Percentiles rank a stretch among this genome's conserved stretches.
phyloP scores from a whole-genome alignment of 495 filamentous ascomycete species.

The Baudoinia panamericana region DNA sequence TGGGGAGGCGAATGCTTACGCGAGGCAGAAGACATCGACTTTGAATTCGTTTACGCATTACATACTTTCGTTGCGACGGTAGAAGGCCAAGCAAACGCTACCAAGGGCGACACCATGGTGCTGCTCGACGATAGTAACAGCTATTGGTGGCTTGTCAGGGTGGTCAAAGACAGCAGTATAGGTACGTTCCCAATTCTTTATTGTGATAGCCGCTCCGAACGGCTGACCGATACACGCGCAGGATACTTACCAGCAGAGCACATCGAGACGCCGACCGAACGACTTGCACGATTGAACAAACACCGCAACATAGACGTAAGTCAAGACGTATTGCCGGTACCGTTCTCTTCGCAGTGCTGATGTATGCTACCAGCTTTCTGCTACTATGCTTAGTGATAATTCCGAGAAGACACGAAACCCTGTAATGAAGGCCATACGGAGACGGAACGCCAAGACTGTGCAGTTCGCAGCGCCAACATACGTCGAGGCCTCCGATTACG shows the following conservation, averaged over 20 bases:
- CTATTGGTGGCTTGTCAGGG: slow-evolving; percentile 98
- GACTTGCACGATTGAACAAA: slow-evolving; percentile 88
- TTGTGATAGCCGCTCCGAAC: too few relatives aligned
- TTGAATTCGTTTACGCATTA: slow-evolving; percentile 96
- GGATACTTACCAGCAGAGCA: slow-evolving; percentile 96
- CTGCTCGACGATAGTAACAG: slow-evolving; percentile 98
- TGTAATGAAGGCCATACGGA: slow-evolving; percentile 76
- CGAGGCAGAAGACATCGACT: slow-evolving; percentile 92
- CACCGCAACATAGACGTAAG: slow-evolving; percentile 94
- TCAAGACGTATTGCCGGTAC: slow-evolving; percentile 6
- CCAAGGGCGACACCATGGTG: slow-evolving; percentile 99
- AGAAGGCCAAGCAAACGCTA: slow-evolving; percentile 95
- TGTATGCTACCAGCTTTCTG: slow-evolving; percentile 54
- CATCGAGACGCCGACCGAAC: slow-evolving; percentile 95
- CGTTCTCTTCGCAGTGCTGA: slow-evolving; percentile 7
- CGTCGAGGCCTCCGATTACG: slow-evolving; percentile 78
- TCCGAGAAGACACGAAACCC: slow-evolving; percentile 79
- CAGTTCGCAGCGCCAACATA: slow-evolving; percentile 78
- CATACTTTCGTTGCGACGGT: slow-evolving; percentile 97
- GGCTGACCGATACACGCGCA: too few relatives aligned
- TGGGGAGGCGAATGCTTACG: slow-evolving; percentile 72
- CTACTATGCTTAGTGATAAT: slow-evolving; percentile 87
- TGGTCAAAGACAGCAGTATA: slow-evolving; percentile 95
- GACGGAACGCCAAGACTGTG: slow-evolving; percentile 79
- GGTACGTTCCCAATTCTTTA: slow-evolving; percentile 56